Evolutionary conservation across 805 yeast species (phyloP), one percentile per base, ranked within the genome.

Genomic region (Wickerhamomyces hampshirensis): DNA sequence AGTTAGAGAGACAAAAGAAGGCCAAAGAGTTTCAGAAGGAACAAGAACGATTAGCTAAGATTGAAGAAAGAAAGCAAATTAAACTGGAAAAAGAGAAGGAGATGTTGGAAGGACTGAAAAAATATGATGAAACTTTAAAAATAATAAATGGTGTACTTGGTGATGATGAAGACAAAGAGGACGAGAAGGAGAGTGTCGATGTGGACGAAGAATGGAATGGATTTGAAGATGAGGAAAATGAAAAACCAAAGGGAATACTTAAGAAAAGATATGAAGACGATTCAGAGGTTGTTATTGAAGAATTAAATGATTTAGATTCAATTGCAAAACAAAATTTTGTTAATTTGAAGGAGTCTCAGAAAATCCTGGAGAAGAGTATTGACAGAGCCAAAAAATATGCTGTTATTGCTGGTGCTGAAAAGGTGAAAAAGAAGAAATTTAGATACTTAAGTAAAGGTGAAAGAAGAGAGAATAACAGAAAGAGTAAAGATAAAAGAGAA

Each of bases 321-420:
- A 52, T 72, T 43, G 78, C 95, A 6, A 72, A 75, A 34, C 64
- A 75, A 28, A 84, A 84, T 52, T 73, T 73, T 53, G 97, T 91
- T 18, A 77, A 86, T 49, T 63, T 89, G 46, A 67, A 68, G 12
- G 72, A 75, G 51, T 73, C 91, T 6, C 75, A 81, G 34, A 75
- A 79, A 43, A 77, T 91, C 1, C 64, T 91, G 40, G 78, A 83
- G 30, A 73, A 77, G 42, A 80, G 95, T 34, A 77, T 91, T 33
- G 70, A 75, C 34, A 70, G 85, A 53, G 97, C 97, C 2, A 77
- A 81, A 50, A 77, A 84, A 55, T 88, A 91, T 51, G 97, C 96
- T 1, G 75, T 73, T 46, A 58, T 76, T 18, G 55, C 54, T 18
- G 50, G 51, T 8, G 51, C 45, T 14, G 46, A 52, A 18, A 51